Base-by-base conservation (phyloP, 306 rosid species). In the Vigna nakashimae region DNA sequence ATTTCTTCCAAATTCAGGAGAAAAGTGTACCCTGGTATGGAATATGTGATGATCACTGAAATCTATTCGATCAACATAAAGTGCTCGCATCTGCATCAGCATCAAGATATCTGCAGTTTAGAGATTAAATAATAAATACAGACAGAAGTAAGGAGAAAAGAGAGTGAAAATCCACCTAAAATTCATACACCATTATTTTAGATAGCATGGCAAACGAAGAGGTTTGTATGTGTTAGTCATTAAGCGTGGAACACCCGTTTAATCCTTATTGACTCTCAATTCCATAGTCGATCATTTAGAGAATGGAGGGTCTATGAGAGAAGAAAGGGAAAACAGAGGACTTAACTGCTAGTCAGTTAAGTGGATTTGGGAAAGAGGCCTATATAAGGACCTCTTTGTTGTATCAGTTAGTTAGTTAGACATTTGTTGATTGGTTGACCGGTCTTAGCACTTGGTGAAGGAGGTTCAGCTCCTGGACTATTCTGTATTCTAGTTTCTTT, bases 41-140 rank as follows among this genome's bases (percentile, higher is more conserved):
- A 88, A 91, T 72, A 13, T 74, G 75, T 90, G 96, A 76, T 95
- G 98, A 82, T 95, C 98, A 69, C 88, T 89, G 86, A 89, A 95
- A 83, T 92, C 91, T 36, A 92, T 81, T 81, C 81, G 89, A 79
- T 88, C 95, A 73, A 92, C 92, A 84, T 82, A 76, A 74, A 75
- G 63, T 22, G 93, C 89, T 81, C 89, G 93, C 75, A 92, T 82
- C 97, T 92, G 92, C 88, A 86, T 50, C 79, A 76, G 92, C 88
- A 86, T 50, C 81, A 76, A 82, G 75, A 40, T 28, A 62, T 73
- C 65, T 75, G 78, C 81, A 84, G 67, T 86, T 84, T 71, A 51
- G 84, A 71, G 43, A 17, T 38, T 28, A 65, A 28, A 73, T 62
- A 75, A 71, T 46, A 80, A 50, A 59, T 66, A 59, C 60, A 80